phyloP scores from a whole-genome alignment of 2,329 filamentous ascomycete genomes.

The Exophiala sp. region DNA sequence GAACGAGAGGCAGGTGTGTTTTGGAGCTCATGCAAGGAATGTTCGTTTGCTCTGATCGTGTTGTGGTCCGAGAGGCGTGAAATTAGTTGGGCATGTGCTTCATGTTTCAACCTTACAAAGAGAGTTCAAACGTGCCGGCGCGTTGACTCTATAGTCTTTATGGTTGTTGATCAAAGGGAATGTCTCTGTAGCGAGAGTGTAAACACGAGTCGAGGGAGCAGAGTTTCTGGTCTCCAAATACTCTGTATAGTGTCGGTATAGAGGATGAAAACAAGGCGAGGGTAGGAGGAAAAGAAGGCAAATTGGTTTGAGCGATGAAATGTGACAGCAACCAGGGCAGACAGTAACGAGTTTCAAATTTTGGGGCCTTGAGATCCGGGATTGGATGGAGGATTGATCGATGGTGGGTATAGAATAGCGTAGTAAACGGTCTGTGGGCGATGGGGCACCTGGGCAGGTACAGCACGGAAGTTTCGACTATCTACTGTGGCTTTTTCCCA shows the following conservation, averaged over 20 bases:
- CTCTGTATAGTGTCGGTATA: neutral
- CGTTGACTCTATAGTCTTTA: too few species aligned
- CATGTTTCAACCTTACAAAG: slow-evolving; percentile 2
- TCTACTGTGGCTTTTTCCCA: too few species aligned
- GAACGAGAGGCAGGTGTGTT: slow-evolving; percentile 9
- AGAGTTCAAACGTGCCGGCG: too few species aligned
- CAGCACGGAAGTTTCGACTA: too few species aligned
- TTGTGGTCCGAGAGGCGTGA: slow-evolving; percentile 11
- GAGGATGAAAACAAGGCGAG: neutral
- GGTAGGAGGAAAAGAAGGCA: slow-evolving; percentile 1
- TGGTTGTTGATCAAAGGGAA: neutral
- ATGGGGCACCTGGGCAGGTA: too few species aligned
- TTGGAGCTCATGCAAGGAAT: slow-evolving; percentile 14
- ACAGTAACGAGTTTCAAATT: slow-evolving; percentile 4
- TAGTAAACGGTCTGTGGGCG: too few species aligned
- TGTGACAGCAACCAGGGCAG: neutral
- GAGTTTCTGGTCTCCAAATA: too few species aligned
- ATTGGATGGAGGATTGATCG: neutral
- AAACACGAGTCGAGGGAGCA: neutral
- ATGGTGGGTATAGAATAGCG: too few species aligned
- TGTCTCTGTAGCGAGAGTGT: slow-evolving; percentile 1
- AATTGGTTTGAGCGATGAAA: slow-evolving; percentile 6
- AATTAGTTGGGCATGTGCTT: slow-evolving; percentile 12
- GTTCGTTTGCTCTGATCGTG: slow-evolving; percentile 5
- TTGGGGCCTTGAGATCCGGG: slow-evolving; percentile 6